A percentile compares a stretch with the other conserved stretches of the same genome.
Evolutionary conservation across 2,329 filamentous ascomycete species (phyloP).

Genomic region (Pseudopithomyces maydicus): DNA sequence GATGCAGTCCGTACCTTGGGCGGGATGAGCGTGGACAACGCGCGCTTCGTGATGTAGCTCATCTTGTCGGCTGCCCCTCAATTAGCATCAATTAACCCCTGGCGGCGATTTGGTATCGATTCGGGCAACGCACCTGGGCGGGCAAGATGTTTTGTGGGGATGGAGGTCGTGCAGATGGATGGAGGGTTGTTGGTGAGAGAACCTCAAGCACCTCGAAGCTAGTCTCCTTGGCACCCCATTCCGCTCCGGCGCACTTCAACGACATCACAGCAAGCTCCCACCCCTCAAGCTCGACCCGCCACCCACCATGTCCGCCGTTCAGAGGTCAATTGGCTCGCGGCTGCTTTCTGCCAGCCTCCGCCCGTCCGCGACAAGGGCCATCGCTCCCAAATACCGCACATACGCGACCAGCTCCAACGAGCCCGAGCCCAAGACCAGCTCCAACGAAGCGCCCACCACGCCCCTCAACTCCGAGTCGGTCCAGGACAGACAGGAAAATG

Average conservation of each 20-base stretch:
- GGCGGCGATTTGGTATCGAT: constrained; percentile 8
- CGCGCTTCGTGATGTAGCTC: constrained; percentile 90
- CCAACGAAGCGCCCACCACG: constrained; percentile 44
- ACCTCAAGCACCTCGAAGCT: constrained; percentile 27
- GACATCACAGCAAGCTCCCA: constrained; percentile 24
- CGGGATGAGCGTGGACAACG: constrained; percentile 97
- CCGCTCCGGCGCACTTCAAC: constrained; percentile 19
- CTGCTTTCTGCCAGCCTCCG: constrained; percentile 44
- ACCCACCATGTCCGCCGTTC: constrained; percentile 46
- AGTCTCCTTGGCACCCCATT: constrained; percentile 26
- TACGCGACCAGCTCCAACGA: constrained; percentile 33
- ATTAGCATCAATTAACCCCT: constrained; percentile 45
- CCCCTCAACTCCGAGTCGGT: constrained; percentile 48
- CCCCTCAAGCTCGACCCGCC: constrained; percentile 21
- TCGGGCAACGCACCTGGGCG: constrained; percentile 37
- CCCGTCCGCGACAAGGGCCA: constrained; percentile 27
- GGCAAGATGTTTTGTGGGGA: constrained; percentile 44
- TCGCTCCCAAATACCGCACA: constrained; percentile 35
- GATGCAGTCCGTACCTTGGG: constrained; percentile 76
- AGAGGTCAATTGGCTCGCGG: constrained; percentile 47
- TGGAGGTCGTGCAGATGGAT: constrained; percentile 33
- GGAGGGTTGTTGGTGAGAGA: constrained; percentile 34
- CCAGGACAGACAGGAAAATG: constrained; percentile 57
- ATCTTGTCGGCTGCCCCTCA: constrained; percentile 64
- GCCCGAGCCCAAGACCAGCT: constrained; percentile 35